Evolutionary conservation across 345 rosid species (phyloP).

Genomic region (Salix caprea): DNA sequence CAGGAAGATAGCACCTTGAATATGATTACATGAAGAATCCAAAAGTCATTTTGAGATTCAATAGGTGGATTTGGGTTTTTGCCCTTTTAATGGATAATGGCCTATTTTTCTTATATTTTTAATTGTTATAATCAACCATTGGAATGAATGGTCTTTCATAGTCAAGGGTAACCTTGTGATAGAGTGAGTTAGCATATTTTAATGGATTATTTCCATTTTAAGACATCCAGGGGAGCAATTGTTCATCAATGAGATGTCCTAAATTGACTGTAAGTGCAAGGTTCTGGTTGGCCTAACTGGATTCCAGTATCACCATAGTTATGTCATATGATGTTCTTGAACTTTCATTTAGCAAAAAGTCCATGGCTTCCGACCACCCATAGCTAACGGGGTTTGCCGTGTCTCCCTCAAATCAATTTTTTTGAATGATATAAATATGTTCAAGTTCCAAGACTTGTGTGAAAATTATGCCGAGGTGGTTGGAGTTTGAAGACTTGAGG

Average conservation of each 20-base stretch:
- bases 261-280: slow-evolving; percentile 9
- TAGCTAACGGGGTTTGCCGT: background rate
- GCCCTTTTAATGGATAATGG: background rate
- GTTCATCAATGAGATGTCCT: slow-evolving; percentile 12
- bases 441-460: background rate
- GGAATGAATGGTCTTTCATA: background rate
- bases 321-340: background rate
- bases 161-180: background rate
- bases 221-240: background rate
- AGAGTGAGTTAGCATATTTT: background rate
- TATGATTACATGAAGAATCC: background rate
- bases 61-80: background rate
- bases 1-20: background rate
- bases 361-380: background rate
- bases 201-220: background rate
- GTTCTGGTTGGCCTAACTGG: background rate
- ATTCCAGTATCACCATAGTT: background rate
- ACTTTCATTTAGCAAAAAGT: background rate
- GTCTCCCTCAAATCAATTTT: too few relatives aligned
- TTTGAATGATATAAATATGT: background rate
- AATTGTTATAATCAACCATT: background rate
- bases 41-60: background rate
- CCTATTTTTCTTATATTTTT: background rate
- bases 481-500: slow-evolving; percentile 1
- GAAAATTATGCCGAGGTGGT: slow-evolving; percentile 3